Percentiles rank a stretch among this genome's conserved stretches.
These are phyloP conservation scores for Quillaja saponaria DNA, from an alignment of 306 rosid species.

Conservation along the genomic window DNA sequence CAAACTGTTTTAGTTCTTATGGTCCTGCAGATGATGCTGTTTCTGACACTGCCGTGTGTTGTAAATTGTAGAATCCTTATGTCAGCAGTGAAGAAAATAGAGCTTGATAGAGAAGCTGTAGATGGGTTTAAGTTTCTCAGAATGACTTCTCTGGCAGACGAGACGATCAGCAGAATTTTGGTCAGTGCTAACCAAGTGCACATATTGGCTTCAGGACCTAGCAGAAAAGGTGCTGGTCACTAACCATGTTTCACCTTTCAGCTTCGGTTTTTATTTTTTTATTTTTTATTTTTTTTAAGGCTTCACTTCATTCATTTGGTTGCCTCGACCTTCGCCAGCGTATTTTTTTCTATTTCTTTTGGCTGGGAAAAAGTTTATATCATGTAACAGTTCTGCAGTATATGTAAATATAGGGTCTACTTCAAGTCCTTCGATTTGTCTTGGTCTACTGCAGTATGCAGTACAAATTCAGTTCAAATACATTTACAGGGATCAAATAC, in stretches of 20 bases:
- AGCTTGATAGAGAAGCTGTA: constrained; percentile 8
- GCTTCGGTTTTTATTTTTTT: not conserved
- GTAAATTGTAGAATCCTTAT: constrained; percentile 46
- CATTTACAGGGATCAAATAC: no score
- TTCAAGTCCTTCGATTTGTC: no score
- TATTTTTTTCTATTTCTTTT: no score
- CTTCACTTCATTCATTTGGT: not conserved
- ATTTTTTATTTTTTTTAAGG: not conserved
- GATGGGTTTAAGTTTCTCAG: not conserved
- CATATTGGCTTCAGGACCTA: constrained; percentile 80
- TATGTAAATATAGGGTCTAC: no score
- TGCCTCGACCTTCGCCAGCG: no score
- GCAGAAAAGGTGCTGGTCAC: constrained; percentile 83
- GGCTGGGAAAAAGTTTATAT: no score
- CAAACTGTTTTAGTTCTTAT: constrained; percentile 24
- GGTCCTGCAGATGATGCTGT: constrained; percentile 33
- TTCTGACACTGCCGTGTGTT: constrained; percentile 23
- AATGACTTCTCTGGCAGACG: not conserved
- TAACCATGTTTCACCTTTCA: constrained; percentile 35
- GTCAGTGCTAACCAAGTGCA: constrained; percentile 30
- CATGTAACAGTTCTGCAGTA: no score
- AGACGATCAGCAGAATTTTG: constrained; percentile 30
- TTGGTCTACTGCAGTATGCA: no score
- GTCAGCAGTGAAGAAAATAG: constrained; percentile 26
- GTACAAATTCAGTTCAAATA: no score